Evolutionary conservation across 805 yeast genomes (phyloP), one percentile per base, ranked within the genome.

Genomic region (Scheffersomyces ergatensis): DNA sequence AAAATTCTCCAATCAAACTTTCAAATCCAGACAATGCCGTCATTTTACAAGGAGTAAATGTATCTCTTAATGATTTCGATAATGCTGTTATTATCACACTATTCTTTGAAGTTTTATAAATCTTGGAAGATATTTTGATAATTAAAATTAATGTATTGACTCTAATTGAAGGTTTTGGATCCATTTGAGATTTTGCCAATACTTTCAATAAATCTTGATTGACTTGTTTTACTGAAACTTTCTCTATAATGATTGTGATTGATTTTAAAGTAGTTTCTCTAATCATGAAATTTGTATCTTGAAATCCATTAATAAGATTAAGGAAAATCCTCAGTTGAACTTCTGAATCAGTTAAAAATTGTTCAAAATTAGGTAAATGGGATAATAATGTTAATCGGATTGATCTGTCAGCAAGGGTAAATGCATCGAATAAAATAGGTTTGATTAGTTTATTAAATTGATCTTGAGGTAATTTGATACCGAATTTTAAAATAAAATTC

Each of bases 71-170:
- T 0, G 95, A 85, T 52, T 89, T 83, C 2, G 87, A 77, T 51
- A 86, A 84, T 0, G 97, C 98, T 1, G 97, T 89, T 2, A 89
- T 81, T 36, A 93, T 65, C 2, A 93, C 96, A 17, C 80, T 82
- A 8, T 87, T 72, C 43, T 90, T 73, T 3, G 85, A 69, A 13
- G 58, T 61, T 16, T 67, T 53, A 51, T 80, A 80, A 50, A 89
- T 74, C 43, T 70, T 63, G 24, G 71, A 59, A 0, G 93, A 82
- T 34, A 89, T 78, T 40, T 78, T 78, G 31, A 85, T 80, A 25
- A 89, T 72, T 33, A 86, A 72, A 16, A 84, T 70, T 13, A 88
- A 77, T 0, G 95, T 86, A 53, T 84, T 85, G 3, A 88, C 85
- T 50, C 96, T 65, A 23, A 89, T 83, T 9, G 85, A 84, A 2